Percentiles rank a stretch among this genome's conserved stretches.
These are phyloP conservation scores for Beauveria rudraprayagi DNA, from an alignment of 2,329 filamentous ascomycete genomes.

Conservation along the genomic window DNA sequence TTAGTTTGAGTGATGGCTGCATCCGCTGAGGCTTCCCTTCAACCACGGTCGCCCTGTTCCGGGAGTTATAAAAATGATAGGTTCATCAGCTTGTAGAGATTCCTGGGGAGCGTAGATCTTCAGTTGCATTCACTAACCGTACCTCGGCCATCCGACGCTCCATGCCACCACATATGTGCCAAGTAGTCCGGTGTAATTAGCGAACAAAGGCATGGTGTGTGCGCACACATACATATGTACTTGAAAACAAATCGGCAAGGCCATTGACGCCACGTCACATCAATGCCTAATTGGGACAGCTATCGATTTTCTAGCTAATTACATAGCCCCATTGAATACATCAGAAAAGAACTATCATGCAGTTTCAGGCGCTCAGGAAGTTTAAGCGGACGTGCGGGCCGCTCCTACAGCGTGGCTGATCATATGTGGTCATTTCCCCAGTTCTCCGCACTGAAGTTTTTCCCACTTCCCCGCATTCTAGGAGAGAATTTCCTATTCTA, in stretches of 20 bases:
- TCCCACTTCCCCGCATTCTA: neutral
- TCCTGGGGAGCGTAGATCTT: neutral
- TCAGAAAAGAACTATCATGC: neutral
- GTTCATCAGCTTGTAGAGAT: neutral
- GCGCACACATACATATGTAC: conserved; percentile 7
- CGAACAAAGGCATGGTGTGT: neutral
- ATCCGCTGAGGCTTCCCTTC: neutral
- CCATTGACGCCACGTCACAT: neutral
- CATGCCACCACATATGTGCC: neutral
- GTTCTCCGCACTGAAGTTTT: neutral
- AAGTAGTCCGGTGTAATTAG: neutral
- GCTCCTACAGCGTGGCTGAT: neutral
- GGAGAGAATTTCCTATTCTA: neutral
- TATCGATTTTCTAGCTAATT: too few relatives aligned
- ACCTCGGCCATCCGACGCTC: neutral
- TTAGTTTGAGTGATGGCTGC: neutral
- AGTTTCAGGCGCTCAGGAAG: neutral
- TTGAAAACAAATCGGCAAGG: neutral
- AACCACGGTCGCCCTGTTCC: neutral
- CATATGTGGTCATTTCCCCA: neutral
- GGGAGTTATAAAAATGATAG: neutral
- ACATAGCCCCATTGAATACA: too few relatives aligned
- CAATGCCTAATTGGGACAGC: neutral
- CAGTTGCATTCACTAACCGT: neutral
- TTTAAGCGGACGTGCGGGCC: neutral